Base-by-base conservation (phyloP, 306 rosid species). In the Sphenostylis stenocarpa region DNA sequence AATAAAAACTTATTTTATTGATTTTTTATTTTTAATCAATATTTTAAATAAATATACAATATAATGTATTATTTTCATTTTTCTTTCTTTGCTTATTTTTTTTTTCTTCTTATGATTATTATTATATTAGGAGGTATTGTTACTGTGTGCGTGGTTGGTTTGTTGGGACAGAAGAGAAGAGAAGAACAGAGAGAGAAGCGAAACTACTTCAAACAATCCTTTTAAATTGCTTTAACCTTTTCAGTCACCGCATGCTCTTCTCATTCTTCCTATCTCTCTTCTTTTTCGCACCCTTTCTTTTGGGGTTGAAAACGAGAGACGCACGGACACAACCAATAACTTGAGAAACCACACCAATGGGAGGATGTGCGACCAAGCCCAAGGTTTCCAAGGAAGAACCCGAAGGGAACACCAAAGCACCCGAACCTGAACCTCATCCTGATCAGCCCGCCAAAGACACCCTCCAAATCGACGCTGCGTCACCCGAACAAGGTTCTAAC, bases 361-460 rank as follows among this genome's bases (percentile, higher is more conserved):
- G 96, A 33, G 96, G 85, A 38, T 90, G 96, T 61, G 91, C 92
- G 0, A 85, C 92, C 1, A 90, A 90, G 74, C 92, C 96, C 0
- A 86, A 74, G 82, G 91, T 86, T 6, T 43, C 36, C 0, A 81
- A 83, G 70, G 85, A 70, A 1, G 84, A 34, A 3, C 38, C 28
- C 1, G 68, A 20, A 0, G 19, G 3, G 0, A 76, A 64, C 7
- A 73, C 2, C 1, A 67, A 60, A 15, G 79, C 77, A 29, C 88
- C 90, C 0, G 70, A 78, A 75, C 80, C 79, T 0, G 66, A 77
- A 29, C 86, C 85, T 0, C 69, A 75, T 31, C 86, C 91, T 0
- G 74, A 78, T 23, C 45, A 10, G 4, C 23, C 0, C 16, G 17
- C 63, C 41, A 3, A 28, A 60, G 23, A 60, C 20, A 2, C 0